A percentile compares a stretch with the other conserved stretches of the same genome.
Conservation (phyloP, 441 rosid species). For the Gossypium schwendimanii region DNA sequence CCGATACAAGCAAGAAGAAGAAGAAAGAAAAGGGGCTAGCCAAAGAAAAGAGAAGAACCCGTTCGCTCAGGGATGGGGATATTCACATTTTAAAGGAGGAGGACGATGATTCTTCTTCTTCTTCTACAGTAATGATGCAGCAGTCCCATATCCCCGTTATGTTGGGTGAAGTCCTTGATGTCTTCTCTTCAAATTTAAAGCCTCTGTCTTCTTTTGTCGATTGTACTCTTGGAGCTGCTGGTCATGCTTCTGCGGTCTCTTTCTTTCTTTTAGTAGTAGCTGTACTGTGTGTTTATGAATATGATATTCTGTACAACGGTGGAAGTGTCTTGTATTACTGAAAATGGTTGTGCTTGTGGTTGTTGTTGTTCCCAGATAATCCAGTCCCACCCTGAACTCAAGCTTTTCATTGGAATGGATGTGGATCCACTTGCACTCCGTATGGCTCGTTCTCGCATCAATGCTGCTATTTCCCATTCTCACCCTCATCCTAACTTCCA, state of each 20-base stretch:
- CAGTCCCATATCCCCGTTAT: slow-evolving; percentile 61
- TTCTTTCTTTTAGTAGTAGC: background rate
- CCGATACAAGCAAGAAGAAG: slow-evolving; percentile 22
- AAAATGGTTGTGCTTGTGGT: too few relatives aligned
- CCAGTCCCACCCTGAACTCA: slow-evolving; percentile 57
- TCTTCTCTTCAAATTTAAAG: slow-evolving; percentile 45
- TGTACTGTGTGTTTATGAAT: background rate
- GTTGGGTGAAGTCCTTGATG: slow-evolving; percentile 82
- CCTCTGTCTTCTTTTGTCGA: slow-evolving; percentile 59
- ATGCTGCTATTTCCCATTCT: slow-evolving; percentile 36
- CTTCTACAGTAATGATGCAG: background rate
- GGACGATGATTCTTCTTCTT: slow-evolving; percentile 18
- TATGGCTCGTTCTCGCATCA: slow-evolving; percentile 45
- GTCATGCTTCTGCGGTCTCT: slow-evolving; percentile 73
- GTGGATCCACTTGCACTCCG: slow-evolving; percentile 78
- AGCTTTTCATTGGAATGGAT: slow-evolving; percentile 71
- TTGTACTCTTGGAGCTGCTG: slow-evolving; percentile 92
- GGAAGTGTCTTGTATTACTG: background rate
- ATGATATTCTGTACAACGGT: too few relatives aligned
- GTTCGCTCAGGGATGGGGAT: slow-evolving; percentile 59
- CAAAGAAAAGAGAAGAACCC: slow-evolving; percentile 75
- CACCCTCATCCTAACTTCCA: slow-evolving; percentile 27
- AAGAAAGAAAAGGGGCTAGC: slow-evolving; percentile 21
- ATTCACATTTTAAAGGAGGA: background rate
- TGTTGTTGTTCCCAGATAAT: slow-evolving; percentile 43